These are phyloP conservation scores for Amauroascus niger DNA, from an alignment of 2,329 filamentous ascomycete species.

Conservation along the genomic window DNA sequence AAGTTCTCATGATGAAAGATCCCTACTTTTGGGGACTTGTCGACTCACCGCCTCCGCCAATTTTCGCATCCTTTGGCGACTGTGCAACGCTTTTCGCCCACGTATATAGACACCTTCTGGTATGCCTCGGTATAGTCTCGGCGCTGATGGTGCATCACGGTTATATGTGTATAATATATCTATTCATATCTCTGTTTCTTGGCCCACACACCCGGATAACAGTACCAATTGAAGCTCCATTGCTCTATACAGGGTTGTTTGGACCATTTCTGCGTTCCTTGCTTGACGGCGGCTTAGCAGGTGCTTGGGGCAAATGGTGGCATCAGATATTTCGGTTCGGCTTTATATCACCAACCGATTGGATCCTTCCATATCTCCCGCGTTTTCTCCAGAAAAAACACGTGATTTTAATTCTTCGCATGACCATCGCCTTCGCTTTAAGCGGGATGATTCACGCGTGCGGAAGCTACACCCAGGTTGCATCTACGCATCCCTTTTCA, in stretches of 20 bases:
- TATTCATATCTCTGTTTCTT: constrained; percentile 42
- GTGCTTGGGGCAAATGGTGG: constrained; percentile 82
- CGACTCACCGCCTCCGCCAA: constrained; percentile 38
- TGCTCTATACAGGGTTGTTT: constrained; percentile 53
- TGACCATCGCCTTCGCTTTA: constrained; percentile 27
- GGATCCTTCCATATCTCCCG: constrained; percentile 24
- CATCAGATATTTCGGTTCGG: constrained; percentile 77
- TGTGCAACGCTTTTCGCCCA: constrained; percentile 42
- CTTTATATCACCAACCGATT: constrained; percentile 33
- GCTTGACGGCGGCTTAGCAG: constrained; percentile 58
- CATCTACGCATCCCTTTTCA: constrained; percentile 46
- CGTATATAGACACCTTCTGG: constrained; percentile 49
- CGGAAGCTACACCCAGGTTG: constrained; percentile 59
- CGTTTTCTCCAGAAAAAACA: constrained; percentile 17
- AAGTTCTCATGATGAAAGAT: constrained; percentile 61
- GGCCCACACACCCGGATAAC: constrained; percentile 47
- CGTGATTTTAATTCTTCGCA: constrained; percentile 12
- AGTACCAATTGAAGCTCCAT: constrained; percentile 51
- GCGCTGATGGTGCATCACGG: constrained; percentile 54
- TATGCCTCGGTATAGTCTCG: constrained; percentile 47
- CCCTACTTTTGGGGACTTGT: constrained; percentile 61
- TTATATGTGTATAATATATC: constrained; percentile 52
- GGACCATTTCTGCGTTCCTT: constrained; percentile 37
- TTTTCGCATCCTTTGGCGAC: constrained; percentile 33
- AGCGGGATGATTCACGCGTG: constrained; percentile 52